phyloP scores from a whole-genome alignment of 2,329 filamentous ascomycete species.

The Ophiostoma triangulosporum region DNA sequence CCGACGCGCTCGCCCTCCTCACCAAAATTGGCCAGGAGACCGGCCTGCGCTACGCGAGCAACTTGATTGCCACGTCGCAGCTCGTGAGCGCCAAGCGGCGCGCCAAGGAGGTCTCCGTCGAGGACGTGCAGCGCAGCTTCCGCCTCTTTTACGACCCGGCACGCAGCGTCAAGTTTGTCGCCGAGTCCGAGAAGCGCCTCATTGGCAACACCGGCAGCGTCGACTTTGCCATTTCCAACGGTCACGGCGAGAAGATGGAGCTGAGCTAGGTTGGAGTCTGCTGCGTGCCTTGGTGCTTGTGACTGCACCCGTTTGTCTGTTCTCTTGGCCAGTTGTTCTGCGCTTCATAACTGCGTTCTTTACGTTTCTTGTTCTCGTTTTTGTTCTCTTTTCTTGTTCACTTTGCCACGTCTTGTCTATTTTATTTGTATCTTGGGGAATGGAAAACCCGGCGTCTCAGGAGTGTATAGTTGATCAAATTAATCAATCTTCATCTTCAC shows the following conservation, averaged over 20 bases:
- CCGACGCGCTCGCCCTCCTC: slow-evolving; percentile 80
- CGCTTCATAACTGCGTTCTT: not conserved
- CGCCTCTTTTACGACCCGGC: slow-evolving; percentile 82
- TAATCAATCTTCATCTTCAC: not conserved
- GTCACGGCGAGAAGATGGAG: slow-evolving; percentile 32
- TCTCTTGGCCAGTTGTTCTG: not conserved
- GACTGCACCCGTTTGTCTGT: not conserved
- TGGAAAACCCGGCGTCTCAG: slow-evolving; percentile 7
- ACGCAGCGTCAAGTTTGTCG: slow-evolving; percentile 81
- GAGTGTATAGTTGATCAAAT: not conserved
- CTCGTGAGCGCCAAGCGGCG: slow-evolving; percentile 76
- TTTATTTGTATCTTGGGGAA: slow-evolving; percentile 2
- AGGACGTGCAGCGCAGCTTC: slow-evolving; percentile 89
- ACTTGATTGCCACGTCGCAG: slow-evolving; percentile 90
- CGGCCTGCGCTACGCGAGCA: slow-evolving; percentile 89
- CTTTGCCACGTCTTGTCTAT: not conserved
- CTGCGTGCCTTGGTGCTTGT: not conserved
- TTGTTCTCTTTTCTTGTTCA: not conserved
- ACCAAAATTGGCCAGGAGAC: slow-evolving; percentile 93
- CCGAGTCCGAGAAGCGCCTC: slow-evolving; percentile 80
- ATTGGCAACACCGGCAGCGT: slow-evolving; percentile 79
- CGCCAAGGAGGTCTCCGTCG: slow-evolving; percentile 67
- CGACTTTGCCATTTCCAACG: slow-evolving; percentile 43
- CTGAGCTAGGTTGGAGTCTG: slow-evolving; percentile 12
- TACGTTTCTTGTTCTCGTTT: not conserved